These are phyloP conservation scores for Zygosaccharomyces sapae DNA, from an alignment of 1,139 yeast genomes.

Conservation along the genomic window DNA sequence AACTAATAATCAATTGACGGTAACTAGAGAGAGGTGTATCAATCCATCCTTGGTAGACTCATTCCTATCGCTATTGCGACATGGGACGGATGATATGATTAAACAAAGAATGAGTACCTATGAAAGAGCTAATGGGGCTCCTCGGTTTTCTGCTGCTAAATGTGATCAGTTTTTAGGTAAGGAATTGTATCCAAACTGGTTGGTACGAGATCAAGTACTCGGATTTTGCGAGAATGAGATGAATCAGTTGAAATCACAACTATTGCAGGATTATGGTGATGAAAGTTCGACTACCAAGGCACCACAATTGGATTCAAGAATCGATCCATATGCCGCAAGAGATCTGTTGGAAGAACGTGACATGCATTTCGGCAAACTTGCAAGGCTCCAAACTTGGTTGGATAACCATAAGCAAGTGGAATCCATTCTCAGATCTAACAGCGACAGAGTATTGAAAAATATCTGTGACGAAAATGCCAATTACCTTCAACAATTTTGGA, in stretches of 20 bases:
- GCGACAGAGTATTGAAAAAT: conserved; percentile 37
- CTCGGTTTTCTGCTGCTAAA: conserved; percentile 8
- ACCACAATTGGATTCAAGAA: conserved; percentile 32
- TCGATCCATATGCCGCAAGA: conserved; percentile 47
- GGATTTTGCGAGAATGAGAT: conserved; percentile 39
- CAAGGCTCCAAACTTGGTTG: conserved; percentile 36
- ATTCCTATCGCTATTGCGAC: conserved; percentile 42
- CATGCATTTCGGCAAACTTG: conserved; percentile 30
- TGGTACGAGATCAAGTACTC: conserved; percentile 38
- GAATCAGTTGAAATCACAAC: conserved; percentile 28
- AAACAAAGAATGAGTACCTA: conserved; percentile 40
- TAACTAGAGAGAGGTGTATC: conserved; percentile 38
- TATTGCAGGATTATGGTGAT: conserved; percentile 26
- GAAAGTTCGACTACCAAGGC: neutral
- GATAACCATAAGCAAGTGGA: conserved; percentile 42
- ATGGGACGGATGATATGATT: conserved; percentile 43
- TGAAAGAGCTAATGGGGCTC: conserved; percentile 9
- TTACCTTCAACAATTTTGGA: conserved; percentile 26
- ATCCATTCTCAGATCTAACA: conserved; percentile 39
- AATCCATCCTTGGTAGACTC: conserved; percentile 40
- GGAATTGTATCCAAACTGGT: conserved; percentile 44
- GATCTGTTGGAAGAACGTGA: conserved; percentile 36
- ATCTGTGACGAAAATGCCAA: conserved; percentile 37
- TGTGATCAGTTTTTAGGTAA: conserved; percentile 37
- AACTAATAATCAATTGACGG: conserved; percentile 20